These are phyloP conservation scores for Boletus pseudopeckii DNA, from an alignment of 768 basidiomycete genomes.

Conservation along the genomic window DNA sequence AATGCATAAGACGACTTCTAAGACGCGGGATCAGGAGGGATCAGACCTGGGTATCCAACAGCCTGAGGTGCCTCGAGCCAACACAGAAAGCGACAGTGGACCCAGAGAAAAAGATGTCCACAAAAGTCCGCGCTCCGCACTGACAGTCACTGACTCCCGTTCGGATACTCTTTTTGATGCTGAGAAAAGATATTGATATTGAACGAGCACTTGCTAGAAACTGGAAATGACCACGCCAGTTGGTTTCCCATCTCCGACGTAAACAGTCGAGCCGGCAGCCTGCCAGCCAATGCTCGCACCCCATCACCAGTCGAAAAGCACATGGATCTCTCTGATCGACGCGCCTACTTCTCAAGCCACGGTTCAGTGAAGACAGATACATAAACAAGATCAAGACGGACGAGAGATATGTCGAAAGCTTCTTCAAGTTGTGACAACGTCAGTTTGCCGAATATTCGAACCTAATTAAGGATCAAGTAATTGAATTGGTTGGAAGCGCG, in stretches of 20 bases:
- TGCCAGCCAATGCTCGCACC: conserved; percentile 11
- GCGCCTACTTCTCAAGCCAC: not conserved
- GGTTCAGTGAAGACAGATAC: not conserved
- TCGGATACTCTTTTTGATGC: not conserved
- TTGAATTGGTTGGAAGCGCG: conserved; percentile 16
- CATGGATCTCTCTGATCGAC: conserved; percentile 9
- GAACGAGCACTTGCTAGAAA: conserved; percentile 4
- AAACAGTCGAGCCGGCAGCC: conserved; percentile 3
- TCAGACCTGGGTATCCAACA: not conserved
- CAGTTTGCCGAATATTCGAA: conserved; percentile 14
- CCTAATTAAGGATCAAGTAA: conserved; percentile 23
- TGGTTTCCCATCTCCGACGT: conserved; percentile 24
- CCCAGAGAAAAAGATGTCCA: not conserved
- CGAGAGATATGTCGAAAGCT: conserved; percentile 1
- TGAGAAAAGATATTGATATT: not conserved
- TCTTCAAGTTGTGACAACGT: conserved; percentile 5
- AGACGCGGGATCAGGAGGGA: not conserved
- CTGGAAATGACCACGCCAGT: conserved; percentile 5
- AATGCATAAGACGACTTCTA: not conserved
- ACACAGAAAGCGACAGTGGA: not conserved
- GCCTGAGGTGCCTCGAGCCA: not conserved
- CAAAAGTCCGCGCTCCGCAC: not conserved
- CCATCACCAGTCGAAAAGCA: conserved; percentile 7
- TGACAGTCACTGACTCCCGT: not conserved
- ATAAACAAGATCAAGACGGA: conserved; percentile 2